phyloP scores from a whole-genome alignment of 2,329 filamentous ascomycete genomes.

The Sclerotinia spermophila region DNA sequence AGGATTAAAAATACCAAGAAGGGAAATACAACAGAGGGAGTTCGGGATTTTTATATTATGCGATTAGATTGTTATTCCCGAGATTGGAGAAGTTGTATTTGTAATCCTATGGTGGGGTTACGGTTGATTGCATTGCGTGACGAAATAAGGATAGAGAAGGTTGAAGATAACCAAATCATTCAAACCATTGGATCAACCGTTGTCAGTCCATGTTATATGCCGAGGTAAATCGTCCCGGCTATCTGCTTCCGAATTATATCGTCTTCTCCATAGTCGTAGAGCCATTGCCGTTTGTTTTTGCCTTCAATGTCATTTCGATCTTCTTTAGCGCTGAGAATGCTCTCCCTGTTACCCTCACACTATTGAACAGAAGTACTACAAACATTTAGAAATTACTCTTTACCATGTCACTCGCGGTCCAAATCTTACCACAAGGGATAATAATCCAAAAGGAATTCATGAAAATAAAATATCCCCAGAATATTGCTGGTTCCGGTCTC shows the following conservation, averaged over 20 bases:
- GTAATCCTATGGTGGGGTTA: not conserved
- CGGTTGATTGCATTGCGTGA: not conserved
- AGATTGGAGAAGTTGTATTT: not conserved
- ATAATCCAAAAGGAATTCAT: not conserved
- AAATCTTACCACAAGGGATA: not conserved
- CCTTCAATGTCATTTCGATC: not conserved
- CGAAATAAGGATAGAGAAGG: not conserved
- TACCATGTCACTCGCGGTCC: rapidly evolving
- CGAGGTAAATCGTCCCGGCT: not conserved
- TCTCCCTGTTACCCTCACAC: not conserved
- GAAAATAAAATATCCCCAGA: not conserved
- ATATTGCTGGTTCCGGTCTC: not conserved
- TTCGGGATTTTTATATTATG: not conserved
- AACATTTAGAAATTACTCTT: not conserved
- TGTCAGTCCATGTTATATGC: not conserved
- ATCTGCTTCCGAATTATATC: not conserved
- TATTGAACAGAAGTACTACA: not conserved
- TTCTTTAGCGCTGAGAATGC: not conserved
- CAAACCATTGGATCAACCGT: not conserved
- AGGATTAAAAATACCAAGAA: not conserved
- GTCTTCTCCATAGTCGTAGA: not conserved
- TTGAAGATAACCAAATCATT: not conserved
- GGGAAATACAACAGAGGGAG: not conserved
- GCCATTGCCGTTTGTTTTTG: not conserved
- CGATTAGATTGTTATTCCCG: not conserved